Percentiles rank a stretch among this genome's conserved stretches.
Evolutionary conservation across 2,329 filamentous ascomycete species (phyloP).

Genomic region (Acephala macrosclerotiorum): DNA sequence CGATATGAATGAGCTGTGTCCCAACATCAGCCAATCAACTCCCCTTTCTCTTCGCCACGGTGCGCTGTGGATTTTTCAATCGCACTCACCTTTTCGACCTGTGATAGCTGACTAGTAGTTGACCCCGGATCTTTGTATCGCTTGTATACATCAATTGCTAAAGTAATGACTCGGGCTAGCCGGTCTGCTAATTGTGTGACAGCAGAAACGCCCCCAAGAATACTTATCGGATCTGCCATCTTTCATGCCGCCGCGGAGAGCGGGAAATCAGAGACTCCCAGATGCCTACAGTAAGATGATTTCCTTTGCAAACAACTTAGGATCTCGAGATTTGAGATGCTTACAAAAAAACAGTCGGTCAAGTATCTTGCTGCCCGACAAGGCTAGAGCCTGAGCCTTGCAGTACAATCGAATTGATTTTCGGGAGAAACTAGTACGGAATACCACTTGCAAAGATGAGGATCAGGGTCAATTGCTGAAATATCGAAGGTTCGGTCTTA

Average conservation of each 20-base stretch:
- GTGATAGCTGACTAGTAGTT: neutral
- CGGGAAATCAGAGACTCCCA: neutral
- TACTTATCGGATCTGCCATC: neutral
- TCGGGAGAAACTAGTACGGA: neutral
- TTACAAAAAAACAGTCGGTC: neutral
- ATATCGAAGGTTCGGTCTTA: neutral
- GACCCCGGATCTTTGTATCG: neutral
- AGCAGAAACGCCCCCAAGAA: neutral
- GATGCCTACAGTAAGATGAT: neutral
- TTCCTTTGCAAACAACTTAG: too few relatives aligned
- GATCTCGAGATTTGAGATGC: neutral
- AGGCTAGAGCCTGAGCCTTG: neutral
- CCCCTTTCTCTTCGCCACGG: neutral
- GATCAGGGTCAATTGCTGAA: neutral
- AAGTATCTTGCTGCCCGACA: neutral
- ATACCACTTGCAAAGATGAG: neutral
- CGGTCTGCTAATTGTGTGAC: neutral
- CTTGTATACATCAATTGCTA: constrained; percentile 5
- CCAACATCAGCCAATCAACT: neutral
- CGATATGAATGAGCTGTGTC: neutral
- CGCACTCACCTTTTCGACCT: neutral
- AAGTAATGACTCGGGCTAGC: neutral
- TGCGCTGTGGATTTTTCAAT: neutral
- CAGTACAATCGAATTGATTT: neutral
- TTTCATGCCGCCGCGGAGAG: neutral